Percentiles rank a stretch among this genome's conserved stretches.
phyloP scores from a whole-genome alignment of 73 alveolate genomes.

The Paramecium sonneborni region DNA sequence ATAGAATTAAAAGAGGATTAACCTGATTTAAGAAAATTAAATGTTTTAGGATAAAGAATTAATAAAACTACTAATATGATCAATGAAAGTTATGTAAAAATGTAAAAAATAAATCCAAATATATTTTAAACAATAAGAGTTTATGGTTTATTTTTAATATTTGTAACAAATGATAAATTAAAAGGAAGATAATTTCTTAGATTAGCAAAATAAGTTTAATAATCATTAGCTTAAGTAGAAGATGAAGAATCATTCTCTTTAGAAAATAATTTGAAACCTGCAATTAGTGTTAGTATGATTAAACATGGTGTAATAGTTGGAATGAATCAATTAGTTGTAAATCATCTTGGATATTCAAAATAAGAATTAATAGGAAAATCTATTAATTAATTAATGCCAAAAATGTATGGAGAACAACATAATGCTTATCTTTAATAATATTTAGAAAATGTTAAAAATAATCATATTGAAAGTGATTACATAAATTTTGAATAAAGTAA shows the following conservation, averaged over 20 bases:
- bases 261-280: slow-evolving; percentile 32
- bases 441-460: slow-evolving; percentile 27
- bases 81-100: neutral
- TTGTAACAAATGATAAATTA: neutral
- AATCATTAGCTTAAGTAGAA: neutral
- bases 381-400: slow-evolving; percentile 33
- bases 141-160: neutral
- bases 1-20: slow-evolving; percentile 59
- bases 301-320: neutral
- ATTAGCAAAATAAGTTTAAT: neutral
- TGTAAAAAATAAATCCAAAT: slow-evolving; percentile 46
- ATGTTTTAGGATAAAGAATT: slow-evolving; percentile 18
- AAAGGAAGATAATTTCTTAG: neutral
- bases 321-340: slow-evolving; percentile 48
- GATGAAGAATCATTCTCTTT: slow-evolving; percentile 32
- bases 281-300: neutral
- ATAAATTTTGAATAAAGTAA: slow-evolving; percentile 3
- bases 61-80: neutral
- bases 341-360: slow-evolving; percentile 49
- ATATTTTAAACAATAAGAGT: neutral
- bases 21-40: slow-evolving; percentile 49
- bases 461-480: neutral
- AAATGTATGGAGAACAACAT: slow-evolving; percentile 31
- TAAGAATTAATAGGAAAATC: slow-evolving; percentile 51
- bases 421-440: neutral